Evolutionary conservation across 495 filamentous ascomycete species (phyloP).

Genomic region (Neurospora cerealis): DNA sequence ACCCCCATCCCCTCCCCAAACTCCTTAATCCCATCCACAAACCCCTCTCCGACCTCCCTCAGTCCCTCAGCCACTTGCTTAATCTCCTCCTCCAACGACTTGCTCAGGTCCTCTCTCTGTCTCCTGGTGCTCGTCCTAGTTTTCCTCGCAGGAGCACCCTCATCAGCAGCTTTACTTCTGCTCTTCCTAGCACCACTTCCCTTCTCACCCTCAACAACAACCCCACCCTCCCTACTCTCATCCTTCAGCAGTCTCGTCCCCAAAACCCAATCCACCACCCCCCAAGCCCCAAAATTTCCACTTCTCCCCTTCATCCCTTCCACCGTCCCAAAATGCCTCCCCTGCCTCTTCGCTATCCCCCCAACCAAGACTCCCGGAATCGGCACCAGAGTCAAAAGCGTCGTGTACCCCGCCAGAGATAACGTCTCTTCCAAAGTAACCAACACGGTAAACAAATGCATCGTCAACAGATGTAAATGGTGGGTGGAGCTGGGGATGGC

Average conservation of each 20-base stretch:
- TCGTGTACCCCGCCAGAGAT: constrained; percentile 65
- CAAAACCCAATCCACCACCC: constrained; percentile 64
- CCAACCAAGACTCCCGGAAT: constrained; percentile 67
- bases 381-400: constrained; percentile 8
- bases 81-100: background rate
- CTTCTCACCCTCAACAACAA: constrained; percentile 47
- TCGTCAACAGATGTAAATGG: constrained; percentile 77
- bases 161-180: constrained; percentile 29
- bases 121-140: constrained; percentile 25
- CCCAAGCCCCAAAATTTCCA: constrained; percentile 73
- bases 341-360: constrained; percentile 61
- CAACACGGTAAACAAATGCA: constrained; percentile 55
- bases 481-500: constrained; percentile 35
- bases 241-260: constrained; percentile 47
- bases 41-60: background rate
- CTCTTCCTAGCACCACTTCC: constrained; percentile 47
- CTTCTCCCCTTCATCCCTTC: constrained; percentile 6
- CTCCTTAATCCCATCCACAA: background rate
- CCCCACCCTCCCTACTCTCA: constrained; percentile 15
- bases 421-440: constrained; percentile 70
- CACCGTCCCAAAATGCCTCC: constrained; percentile 52
- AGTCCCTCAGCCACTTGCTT: background rate
- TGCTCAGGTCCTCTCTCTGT: constrained; percentile 1
- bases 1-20: background rate
- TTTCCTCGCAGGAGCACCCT: constrained; percentile 24